A percentile compares a stretch with the other conserved stretches of the same genome.
Conservation (phyloP, 768 basidiomycete species). For the Boletus edulis region DNA sequence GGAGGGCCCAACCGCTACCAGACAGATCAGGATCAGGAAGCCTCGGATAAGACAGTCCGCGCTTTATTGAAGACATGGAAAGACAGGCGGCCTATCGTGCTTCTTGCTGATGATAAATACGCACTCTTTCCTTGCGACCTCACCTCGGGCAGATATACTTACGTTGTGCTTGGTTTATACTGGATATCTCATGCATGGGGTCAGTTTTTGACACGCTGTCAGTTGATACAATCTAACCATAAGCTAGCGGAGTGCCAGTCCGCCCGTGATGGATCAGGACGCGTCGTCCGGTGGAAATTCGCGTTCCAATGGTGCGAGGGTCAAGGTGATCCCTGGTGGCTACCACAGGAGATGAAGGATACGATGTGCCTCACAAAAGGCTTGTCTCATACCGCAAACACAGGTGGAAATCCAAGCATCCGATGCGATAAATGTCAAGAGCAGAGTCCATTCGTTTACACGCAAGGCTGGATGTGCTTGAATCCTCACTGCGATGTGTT, state of each 20-base stretch:
- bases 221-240: conserved; percentile 15
- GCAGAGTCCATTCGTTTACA: conserved; percentile 53
- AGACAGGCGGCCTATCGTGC: conserved; percentile 56
- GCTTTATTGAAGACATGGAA: conserved; percentile 61
- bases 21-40: conserved; percentile 63
- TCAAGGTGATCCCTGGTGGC: conserved; percentile 61
- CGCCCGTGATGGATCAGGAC: conserved; percentile 43
- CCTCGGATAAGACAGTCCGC: conserved; percentile 66
- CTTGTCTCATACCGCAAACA: background rate
- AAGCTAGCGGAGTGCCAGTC: conserved; percentile 57
- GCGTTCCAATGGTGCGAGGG: conserved; percentile 81
- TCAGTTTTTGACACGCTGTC: conserved; percentile 3
- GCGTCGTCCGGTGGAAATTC: conserved; percentile 79
- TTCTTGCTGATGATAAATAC: conserved; percentile 77
- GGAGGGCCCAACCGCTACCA: conserved; percentile 39
- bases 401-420: background rate
- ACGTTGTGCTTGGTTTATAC: conserved; percentile 58
- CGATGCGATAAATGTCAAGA: conserved; percentile 44
- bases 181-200: conserved; percentile 62
- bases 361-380: background rate
- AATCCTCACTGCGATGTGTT: conserved; percentile 55
- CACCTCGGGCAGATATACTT: conserved; percentile 44
- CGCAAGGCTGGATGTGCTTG: conserved; percentile 60
- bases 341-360: conserved; percentile 8
- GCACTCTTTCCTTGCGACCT: conserved; percentile 71